Evolutionary conservation across 352 stramenopile species (phyloP), one percentile per base, ranked within the genome.

Genomic region (Globisporangium sylvaticum): DNA sequence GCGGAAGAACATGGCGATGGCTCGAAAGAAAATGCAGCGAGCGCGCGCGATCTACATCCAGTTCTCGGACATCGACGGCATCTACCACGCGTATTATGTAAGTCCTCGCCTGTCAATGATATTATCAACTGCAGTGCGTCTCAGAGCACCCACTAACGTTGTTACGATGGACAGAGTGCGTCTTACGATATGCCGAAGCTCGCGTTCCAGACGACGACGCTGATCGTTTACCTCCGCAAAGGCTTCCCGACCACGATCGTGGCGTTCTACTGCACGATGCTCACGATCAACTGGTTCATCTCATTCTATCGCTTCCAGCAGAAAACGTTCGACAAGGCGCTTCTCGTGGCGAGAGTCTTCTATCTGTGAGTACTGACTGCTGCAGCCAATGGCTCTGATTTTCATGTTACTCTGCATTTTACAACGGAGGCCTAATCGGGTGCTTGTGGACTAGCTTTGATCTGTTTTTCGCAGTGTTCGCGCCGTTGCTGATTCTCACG

Each of bases 401-500:
- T 10, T 44, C 37, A 18, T 44, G 12, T 6, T 44, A 44, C 12
- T 44, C 32, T 44, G n/a, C n/a, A 15, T 46, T 3, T 6, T 8
- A 31, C 10, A 14, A 62, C 56, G 34, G 39, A 24, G 12, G 12
- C 42, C 14, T 15, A 24, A 32, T 50, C 25, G n/a, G 5, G 7
- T 48, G 8, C 14, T 32, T 15, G 8, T 32, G 14, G 9, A 15
- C 6, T 50, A 86, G 74, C 15, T 89, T 87, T 32, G 77, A 89
- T 20, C 46, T 89, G 52, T 87, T 89, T 54, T 89, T 89, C 65
- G 81, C 77, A 1, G 81, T 87, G 12, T 86, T 87, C 54, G 75
- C 78, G 25, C 79, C 75, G 4, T 44, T 87, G 0, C 61, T 79
- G 15, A 74, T 84, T 18, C 58, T 89, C 2, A 44, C 75, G 0